Percentiles rank a stretch among this genome's conserved stretches.
phyloP scores from a whole-genome alignment of 305 asterid species.

The Fraxinus platypoda region DNA sequence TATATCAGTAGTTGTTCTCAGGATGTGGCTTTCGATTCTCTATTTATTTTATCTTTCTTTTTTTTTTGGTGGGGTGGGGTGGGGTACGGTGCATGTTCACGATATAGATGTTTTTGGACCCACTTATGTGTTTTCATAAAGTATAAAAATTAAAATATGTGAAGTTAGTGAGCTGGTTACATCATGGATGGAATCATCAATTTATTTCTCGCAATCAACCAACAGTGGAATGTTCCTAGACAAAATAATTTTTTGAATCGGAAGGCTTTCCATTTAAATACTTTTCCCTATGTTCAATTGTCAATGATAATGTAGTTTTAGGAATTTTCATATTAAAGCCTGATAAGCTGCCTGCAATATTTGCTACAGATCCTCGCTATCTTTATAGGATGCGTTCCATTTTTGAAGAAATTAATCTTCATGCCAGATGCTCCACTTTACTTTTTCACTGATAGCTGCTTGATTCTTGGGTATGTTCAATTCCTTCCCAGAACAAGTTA shows the following conservation, averaged over 20 bases:
- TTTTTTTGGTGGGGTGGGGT: not conserved
- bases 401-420: slow-evolving; percentile 71
- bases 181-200: not conserved
- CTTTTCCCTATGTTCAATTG: slow-evolving; percentile 7
- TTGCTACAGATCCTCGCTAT: slow-evolving; percentile 78
- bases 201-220: not conserved
- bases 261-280: not conserved
- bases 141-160: not conserved
- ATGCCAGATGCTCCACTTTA: slow-evolving; percentile 90
- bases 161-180: not conserved
- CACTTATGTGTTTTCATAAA: not conserved
- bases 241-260: not conserved
- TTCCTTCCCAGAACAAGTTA: slow-evolving; percentile 24
- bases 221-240: not conserved
- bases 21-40: not conserved
- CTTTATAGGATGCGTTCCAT: slow-evolving; percentile 80
- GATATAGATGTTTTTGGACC: not conserved
- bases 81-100: not conserved
- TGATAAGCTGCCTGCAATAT: slow-evolving; percentile 16
- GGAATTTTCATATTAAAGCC: not conserved
- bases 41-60: not conserved
- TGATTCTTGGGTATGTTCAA: slow-evolving; percentile 90
- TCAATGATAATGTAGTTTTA: slow-evolving; percentile 1
- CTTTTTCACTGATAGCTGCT: slow-evolving; percentile 97
- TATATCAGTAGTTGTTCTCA: not conserved